These are phyloP conservation scores for Harringtonia lauricola DNA, from an alignment of 2,329 filamentous ascomycete species.

Conservation along the genomic window DNA sequence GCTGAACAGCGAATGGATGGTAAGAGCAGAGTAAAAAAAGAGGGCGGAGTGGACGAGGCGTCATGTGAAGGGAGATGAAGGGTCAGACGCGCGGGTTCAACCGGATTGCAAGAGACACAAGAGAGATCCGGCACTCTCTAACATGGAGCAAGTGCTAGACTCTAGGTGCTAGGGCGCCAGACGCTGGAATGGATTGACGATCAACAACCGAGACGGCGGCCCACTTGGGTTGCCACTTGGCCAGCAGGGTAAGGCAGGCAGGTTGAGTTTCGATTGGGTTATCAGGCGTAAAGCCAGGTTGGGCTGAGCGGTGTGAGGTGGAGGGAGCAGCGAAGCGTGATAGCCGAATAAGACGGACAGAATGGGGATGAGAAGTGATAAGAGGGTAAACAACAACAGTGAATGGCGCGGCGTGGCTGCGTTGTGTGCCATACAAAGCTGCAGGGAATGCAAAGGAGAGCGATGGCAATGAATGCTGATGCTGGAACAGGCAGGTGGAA, in stretches of 20 bases:
- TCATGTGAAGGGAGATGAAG: too few species aligned
- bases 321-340: neutral
- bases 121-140: neutral
- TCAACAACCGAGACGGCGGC: neutral
- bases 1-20: neutral
- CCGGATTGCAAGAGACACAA: too few species aligned
- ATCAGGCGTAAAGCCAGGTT: neutral
- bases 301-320: neutral
- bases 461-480: too few species aligned
- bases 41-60: too few species aligned
- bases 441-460: too few species aligned
- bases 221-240: slow-evolving; percentile 10
- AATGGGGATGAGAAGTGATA: neutral
- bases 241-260: slow-evolving; percentile 1
- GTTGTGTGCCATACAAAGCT: too few species aligned
- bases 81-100: too few species aligned
- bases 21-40: neutral
- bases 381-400: too few species aligned
- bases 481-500: too few species aligned
- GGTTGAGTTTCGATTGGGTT: neutral
- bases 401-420: too few species aligned
- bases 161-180: neutral
- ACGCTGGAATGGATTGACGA: neutral
- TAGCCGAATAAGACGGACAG: neutral
- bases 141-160: neutral